A percentile compares a stretch with the other conserved stretches of the same genome.
Evolutionary conservation across 179 eudicot genomes (phyloP).

Genomic region (Drosera spatulata): DNA sequence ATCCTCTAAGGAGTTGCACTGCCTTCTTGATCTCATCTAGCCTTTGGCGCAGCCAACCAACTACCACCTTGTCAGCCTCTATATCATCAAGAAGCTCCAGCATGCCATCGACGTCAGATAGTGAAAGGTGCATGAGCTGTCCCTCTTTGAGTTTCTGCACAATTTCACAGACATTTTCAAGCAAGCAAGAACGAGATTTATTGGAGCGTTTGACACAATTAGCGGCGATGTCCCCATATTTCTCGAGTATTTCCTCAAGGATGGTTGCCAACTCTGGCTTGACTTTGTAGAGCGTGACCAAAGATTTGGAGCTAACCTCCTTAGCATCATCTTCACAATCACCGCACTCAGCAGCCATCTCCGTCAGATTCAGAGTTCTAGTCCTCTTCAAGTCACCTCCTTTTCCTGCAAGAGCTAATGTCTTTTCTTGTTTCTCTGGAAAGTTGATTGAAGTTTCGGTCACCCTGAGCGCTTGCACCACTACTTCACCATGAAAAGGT

Average conservation of each 20-base stretch:
- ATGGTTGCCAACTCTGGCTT: constrained; percentile 6
- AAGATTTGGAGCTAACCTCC: not conserved
- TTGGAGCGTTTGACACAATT: not conserved
- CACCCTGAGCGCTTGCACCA: not conserved
- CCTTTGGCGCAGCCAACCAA: constrained; percentile 10
- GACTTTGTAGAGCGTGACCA: constrained; percentile 11
- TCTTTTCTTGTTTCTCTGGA: not conserved
- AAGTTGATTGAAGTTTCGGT: not conserved
- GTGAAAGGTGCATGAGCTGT: not conserved
- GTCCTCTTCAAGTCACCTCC: not conserved
- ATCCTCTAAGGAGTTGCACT: not conserved
- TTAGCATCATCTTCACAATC: not conserved
- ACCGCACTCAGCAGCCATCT: constrained; percentile 5
- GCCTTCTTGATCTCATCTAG: constrained; percentile 8
- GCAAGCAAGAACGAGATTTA: not conserved
- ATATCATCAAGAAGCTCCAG: not conserved
- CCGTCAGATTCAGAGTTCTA: constrained; percentile 3
- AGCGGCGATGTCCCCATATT: constrained; percentile 8
- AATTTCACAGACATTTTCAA: constrained; percentile 5
- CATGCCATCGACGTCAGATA: constrained; percentile 4
- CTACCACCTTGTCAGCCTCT: not conserved
- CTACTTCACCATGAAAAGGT: too few relatives aligned
- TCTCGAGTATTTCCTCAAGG: constrained; percentile 3
- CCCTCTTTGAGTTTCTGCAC: constrained; percentile 2
- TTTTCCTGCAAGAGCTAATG: not conserved